A percentile compares a stretch with the other conserved stretches of the same genome.
These are phyloP conservation scores for Salvia sclarea DNA, from an alignment of 305 asterid species.

Conservation along the genomic window DNA sequence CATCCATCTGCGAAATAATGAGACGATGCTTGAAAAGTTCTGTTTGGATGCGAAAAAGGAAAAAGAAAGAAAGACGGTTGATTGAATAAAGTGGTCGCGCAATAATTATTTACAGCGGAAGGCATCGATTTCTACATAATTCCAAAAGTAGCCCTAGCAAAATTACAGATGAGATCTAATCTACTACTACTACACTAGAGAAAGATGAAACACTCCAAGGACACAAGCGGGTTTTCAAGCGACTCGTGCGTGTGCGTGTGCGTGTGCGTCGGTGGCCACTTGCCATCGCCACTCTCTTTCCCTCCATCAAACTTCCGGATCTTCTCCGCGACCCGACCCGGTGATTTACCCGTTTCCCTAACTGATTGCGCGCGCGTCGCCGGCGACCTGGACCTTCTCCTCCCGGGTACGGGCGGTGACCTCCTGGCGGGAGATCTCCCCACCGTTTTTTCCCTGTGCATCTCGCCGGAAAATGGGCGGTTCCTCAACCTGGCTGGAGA, in stretches of 20 bases:
- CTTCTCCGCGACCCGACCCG: constrained; percentile 56
- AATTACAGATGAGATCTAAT: constrained; percentile 36
- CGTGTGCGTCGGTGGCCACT: constrained; percentile 47
- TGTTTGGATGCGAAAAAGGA: not conserved
- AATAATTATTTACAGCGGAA: constrained; percentile 32
- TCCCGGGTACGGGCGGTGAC: constrained; percentile 30
- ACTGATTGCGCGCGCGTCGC: constrained; percentile 37
- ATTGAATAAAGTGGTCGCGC: not conserved
- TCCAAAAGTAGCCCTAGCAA: constrained; percentile 39
- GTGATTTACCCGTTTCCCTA: constrained; percentile 50
- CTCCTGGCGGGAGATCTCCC: constrained; percentile 44
- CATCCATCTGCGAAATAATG: not conserved
- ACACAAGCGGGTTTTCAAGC: constrained; percentile 89
- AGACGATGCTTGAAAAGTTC: not conserved
- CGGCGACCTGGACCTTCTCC: constrained; percentile 57
- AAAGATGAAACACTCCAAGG: constrained; percentile 87
- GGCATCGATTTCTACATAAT: not conserved
- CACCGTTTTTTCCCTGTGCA: constrained; percentile 29
- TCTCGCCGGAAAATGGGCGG: constrained; percentile 42
- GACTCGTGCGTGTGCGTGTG: constrained; percentile 62
- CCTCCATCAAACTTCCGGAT: constrained; percentile 44
- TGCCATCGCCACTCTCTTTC: constrained; percentile 29
- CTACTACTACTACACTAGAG: constrained; percentile 39
- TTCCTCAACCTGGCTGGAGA: constrained; percentile 44
- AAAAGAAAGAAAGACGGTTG: not conserved